Base-by-base conservation (phyloP, 2,329 filamentous ascomycete species). In the Pseudocercospora cruenta region DNA sequence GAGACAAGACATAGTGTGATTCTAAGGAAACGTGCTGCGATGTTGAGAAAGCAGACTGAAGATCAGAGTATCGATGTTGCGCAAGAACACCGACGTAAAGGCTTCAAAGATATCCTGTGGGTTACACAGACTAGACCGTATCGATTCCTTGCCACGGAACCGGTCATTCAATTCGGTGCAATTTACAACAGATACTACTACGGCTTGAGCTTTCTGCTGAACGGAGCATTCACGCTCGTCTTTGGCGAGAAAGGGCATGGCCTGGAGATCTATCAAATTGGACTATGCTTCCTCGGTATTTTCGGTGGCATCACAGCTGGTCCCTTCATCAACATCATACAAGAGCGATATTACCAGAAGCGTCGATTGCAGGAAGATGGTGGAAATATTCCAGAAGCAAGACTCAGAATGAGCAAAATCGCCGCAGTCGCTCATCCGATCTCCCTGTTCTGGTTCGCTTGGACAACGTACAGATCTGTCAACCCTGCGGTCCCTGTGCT, bases 171-270 rank as follows among this genome's bases (percentile, higher is more conserved):
- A n/a, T 61, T 65, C 47, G 78, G 76, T 10, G 81, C 82, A 1
- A 68, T 82, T 0, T 83, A 83, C 88, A 64, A 88, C 83, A 82
- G 81, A 2, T 83, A 82, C 64, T 73, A 83, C 1, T 83, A 83
- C 59, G 82, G 82, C 1, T 63, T 83, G 6, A 81, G 79, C 3
- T 84, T 84, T 58, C 72, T 83, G 0, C 83, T 83, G 74, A 83
- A 83, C 64, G 81, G 78, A 4, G 81, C 81, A 0, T 84, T 84
- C 64, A 76, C 78, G 24, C 76, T 84, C 19, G 82, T 84, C 0
- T 84, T 84, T 62, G 80, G 82, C 0, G 71, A 75, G 5, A 70
- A 72, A 8, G 82, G 82, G 0, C 80, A 80, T 51, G 67, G 67
- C 1, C 68, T 70, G 16, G 53, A 65, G 24, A 69, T 53, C n/a